A percentile compares a stretch with the other conserved stretches of the same genome.
Evolutionary conservation across 768 basidiomycete species (phyloP).

Genomic region (Cubamyces sp.): DNA sequence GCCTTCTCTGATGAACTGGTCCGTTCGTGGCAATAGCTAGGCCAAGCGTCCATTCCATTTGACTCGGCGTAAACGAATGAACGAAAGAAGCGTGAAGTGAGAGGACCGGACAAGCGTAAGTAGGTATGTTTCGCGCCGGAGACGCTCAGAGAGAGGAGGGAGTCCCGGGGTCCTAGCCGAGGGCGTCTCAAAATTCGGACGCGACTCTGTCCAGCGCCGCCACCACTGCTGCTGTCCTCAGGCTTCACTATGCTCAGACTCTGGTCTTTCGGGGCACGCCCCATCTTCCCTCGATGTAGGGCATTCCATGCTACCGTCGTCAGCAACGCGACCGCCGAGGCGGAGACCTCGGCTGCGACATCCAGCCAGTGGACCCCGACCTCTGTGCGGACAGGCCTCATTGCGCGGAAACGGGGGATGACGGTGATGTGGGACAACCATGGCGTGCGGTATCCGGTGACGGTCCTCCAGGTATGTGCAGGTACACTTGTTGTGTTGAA

Average conservation of each 20-base stretch:
- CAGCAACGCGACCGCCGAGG: slow-evolving; percentile 38
- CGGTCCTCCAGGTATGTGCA: slow-evolving; percentile 82
- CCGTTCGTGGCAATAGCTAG: slow-evolving; percentile 37
- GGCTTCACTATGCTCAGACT: slow-evolving; percentile 52
- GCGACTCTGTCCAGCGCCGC: slow-evolving; percentile 15
- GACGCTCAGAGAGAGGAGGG: background rate
- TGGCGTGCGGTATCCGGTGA: slow-evolving; percentile 87
- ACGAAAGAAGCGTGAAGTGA: background rate
- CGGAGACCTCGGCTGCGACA: slow-evolving; percentile 32
- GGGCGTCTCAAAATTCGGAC: slow-evolving; percentile 26
- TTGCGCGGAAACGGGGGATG: slow-evolving; percentile 97
- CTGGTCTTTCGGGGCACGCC: slow-evolving; percentile 49
- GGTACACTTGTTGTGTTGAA: background rate
- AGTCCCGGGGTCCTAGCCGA: slow-evolving; percentile 19
- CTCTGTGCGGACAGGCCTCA: slow-evolving; percentile 87
- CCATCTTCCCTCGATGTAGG: slow-evolving; percentile 41
- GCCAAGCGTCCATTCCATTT: slow-evolving; percentile 84
- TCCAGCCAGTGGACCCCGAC: slow-evolving; percentile 78
- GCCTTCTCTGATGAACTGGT: slow-evolving; percentile 40
- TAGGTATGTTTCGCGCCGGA: background rate
- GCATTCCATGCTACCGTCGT: slow-evolving; percentile 48
- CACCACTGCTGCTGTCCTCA: slow-evolving; percentile 13
- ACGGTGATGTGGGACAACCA: slow-evolving; percentile 90
- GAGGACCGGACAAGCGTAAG: background rate
- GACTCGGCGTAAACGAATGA: slow-evolving; percentile 23